These are phyloP conservation scores for Fereydounia khargensis DNA, from an alignment of 1,284 basidiomycete species.

Conservation along the genomic window DNA sequence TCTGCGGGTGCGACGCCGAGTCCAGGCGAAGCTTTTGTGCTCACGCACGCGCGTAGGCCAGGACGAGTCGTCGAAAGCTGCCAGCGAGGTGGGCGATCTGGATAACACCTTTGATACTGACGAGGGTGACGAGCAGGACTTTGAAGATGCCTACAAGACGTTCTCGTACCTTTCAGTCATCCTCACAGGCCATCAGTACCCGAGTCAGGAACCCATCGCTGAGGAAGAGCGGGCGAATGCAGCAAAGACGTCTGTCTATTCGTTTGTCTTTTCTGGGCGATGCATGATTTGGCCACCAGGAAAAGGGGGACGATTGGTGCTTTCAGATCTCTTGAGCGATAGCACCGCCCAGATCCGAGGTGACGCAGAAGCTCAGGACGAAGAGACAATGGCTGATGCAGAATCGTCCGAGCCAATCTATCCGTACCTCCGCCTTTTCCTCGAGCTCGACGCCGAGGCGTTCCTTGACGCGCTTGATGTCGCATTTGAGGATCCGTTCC, in stretches of 20 bases:
- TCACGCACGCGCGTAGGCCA: too few relatives aligned
- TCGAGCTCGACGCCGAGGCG: slow-evolving; percentile 88
- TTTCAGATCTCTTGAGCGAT: slow-evolving; percentile 63
- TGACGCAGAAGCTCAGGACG: too few relatives aligned
- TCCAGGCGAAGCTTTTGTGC: background rate
- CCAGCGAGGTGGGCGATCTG: slow-evolving; percentile 60
- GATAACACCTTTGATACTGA: background rate
- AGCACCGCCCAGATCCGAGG: too few relatives aligned
- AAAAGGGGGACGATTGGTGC: slow-evolving; percentile 69
- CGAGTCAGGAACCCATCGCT: slow-evolving; percentile 71
- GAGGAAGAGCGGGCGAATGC: slow-evolving; percentile 59
- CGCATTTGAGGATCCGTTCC: slow-evolving; percentile 87
- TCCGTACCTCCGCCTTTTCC: slow-evolving; percentile 79
- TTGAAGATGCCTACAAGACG: slow-evolving; percentile 79
- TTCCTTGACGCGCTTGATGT: slow-evolving; percentile 91
- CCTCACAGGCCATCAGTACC: slow-evolving; percentile 82
- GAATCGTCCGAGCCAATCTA: slow-evolving; percentile 61
- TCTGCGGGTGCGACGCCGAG: background rate
- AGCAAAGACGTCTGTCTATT: slow-evolving; percentile 63
- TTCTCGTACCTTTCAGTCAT: slow-evolving; percentile 85
- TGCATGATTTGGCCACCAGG: slow-evolving; percentile 75
- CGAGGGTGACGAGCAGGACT: slow-evolving; percentile 22
- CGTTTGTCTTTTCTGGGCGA: slow-evolving; percentile 78
- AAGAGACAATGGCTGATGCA: slow-evolving; percentile 59
- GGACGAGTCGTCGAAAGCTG: slow-evolving; percentile 19